Conservation (phyloP, 768 basidiomycete genomes). For the Cubamyces lactineus region DNA sequence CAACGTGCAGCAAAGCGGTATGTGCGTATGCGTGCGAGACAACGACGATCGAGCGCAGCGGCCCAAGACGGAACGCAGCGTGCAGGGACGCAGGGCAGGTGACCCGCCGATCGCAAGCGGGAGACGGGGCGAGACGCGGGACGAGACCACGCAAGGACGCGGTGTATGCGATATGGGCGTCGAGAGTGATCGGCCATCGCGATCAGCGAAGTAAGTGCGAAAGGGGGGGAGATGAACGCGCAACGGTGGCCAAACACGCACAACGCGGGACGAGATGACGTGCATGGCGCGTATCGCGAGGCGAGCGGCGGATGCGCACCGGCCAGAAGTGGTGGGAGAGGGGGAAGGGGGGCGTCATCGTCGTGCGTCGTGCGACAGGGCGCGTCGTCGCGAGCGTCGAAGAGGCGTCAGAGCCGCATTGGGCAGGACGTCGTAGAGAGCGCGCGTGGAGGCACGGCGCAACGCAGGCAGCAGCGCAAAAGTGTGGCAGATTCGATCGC, state of each 20-base stretch:
- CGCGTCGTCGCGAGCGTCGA: constrained; percentile 9
- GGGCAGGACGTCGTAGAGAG: neutral
- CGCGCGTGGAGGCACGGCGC: constrained; percentile 7
- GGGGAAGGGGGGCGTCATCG: neutral
- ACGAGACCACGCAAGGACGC: constrained; percentile 6
- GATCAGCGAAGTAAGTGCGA: constrained; percentile 20
- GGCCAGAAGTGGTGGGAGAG: neutral
- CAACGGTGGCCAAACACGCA: neutral
- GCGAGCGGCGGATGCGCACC: constrained; percentile 8
- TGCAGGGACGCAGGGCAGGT: constrained; percentile 15
- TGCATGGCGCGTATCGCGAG: constrained; percentile 6
- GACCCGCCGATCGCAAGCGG: constrained; percentile 14
- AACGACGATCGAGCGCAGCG: constrained; percentile 7
- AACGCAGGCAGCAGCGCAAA: neutral
- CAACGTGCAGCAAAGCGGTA: constrained; percentile 5
- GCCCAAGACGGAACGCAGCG: neutral
- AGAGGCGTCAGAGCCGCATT: neutral
- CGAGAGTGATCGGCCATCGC: constrained; percentile 21
- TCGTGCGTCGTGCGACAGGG: constrained; percentile 16
- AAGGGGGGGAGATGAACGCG: too few relatives aligned
- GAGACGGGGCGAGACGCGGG: constrained; percentile 12
- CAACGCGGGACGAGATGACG: constrained; percentile 8
- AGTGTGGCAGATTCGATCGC: constrained; percentile 22
- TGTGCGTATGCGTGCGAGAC: too few relatives aligned
- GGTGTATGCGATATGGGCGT: neutral